Evolutionary conservation across 768 basidiomycete species (phyloP), one percentile per base, ranked within the genome.

Genomic region (Phylloporus sp.): DNA sequence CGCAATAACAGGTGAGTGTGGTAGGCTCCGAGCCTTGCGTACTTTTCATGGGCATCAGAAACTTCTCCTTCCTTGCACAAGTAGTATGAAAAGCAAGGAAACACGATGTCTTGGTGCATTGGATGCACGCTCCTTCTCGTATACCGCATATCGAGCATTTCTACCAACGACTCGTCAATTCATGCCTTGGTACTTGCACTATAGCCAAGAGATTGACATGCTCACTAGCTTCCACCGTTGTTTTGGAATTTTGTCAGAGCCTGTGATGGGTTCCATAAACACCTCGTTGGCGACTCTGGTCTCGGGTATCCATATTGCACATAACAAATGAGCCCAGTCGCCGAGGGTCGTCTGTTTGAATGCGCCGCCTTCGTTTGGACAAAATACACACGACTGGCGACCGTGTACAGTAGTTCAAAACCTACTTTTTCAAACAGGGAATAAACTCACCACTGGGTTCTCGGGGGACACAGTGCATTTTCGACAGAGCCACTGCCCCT

Each of bases 401-500:
- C 4, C 28, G 37, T 38, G n/a, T 2, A 35, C 9, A 28, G 9
- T 42, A 15, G 23, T 26, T 47, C 23, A 17, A 20, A 28, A 14
- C 27, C 0, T 1, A 42, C 3, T 26, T 31, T 13, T 17, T 23
- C 9, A 48, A 29, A 17, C 42, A 21, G 26, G 35, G 3, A 33
- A 9, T 10, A 3, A 21, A 69, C 89, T 54, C 61, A 94, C 93
- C 50, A 99, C 96, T 13, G 94, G 91, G 56, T 84, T 88, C 66
- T 97, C 95, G 0, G 96, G 96, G 1, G 92, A 95, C 9, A 98
- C 93, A 0, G 93, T 97, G 60, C 96, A 99, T 68, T 99, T 99
- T 37, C 96, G 74, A 65, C 96, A 99, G 27, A 99, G 79, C 96
- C 96, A 99, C 65, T 99, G 96, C 1, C 96, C 96, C 71, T 99